Base-by-base conservation (phyloP, 1,284 basidiomycete genomes). In the Cryptococcus jaspeensis region DNA sequence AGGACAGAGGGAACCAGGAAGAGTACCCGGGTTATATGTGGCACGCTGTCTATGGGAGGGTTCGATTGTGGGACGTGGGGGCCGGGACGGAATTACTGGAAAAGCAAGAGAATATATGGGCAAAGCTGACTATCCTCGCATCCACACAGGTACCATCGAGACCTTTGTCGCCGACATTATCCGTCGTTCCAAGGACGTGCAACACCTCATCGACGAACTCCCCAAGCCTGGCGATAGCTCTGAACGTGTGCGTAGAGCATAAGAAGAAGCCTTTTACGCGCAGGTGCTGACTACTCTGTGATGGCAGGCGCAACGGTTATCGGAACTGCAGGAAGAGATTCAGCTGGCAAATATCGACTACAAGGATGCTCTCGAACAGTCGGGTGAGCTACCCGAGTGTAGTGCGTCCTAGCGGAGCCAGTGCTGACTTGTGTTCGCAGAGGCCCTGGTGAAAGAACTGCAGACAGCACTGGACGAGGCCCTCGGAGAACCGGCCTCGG, bases 111-210 rank as follows among this genome's bases (percentile, higher is more conserved):
- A 42, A 18, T 15, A 15, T 8, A n/a, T 42, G 40, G 6, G 40
- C 22, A 15, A 15, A 18, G 45, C 51, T 58, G 39, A 56, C 25
- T n/a, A n/a, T n/a, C n/a, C 5, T 39, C 38, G 20, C 8, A n/a
- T 23, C n/a, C 1, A 48, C 8, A 44, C 59, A 77, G 74, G 58
- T n/a, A 64, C 73, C 9, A 76, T 74, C 42, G 64, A 74, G 59
- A 69, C 67, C 7, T 75, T 75, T 47, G 74, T 76, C 9, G 51
- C 60, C 9, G 75, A 78, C 50, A 71, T 78, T 28, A 63, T 75
- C 3, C 59, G 63, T 20, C 64, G 74, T 43, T 70, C 73, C 1
- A 75, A 77, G 59, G 73, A 77, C 56, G 64, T 77, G 22, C 70
- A 78, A 53, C 50, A 56, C 12, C 67, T 78, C 38, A 72, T 76